Evolutionary conservation across 2,329 filamentous ascomycete genomes (phyloP).

Genomic region (Trichophyton schoenleinii): DNA sequence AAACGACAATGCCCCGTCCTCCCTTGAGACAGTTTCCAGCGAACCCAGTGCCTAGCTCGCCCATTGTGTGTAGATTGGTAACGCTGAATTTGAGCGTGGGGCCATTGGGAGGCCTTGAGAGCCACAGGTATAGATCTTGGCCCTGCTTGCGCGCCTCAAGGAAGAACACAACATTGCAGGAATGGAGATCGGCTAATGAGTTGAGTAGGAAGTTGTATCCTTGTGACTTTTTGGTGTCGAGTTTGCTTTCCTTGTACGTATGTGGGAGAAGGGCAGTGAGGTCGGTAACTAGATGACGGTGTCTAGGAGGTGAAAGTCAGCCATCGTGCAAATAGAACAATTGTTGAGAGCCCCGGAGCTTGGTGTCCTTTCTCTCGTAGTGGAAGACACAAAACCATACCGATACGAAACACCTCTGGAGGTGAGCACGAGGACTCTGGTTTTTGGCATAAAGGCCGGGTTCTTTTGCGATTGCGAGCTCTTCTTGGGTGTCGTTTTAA

Average conservation of each 20-base stretch:
- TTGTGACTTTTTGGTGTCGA: conserved; percentile 68
- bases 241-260: conserved; percentile 85
- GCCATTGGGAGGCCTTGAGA: conserved; percentile 79
- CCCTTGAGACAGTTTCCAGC: conserved; percentile 95
- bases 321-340: background rate
- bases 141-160: conserved; percentile 83
- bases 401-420: conserved; percentile 85
- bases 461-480: conserved; percentile 12
- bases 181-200: conserved; percentile 65
- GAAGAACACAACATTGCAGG: conserved; percentile 89
- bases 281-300: conserved; percentile 86
- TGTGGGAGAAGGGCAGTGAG: conserved; percentile 81
- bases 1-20: conserved; percentile 78
- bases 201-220: conserved; percentile 62
- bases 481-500: conserved; percentile 17
- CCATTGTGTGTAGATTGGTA: conserved; percentile 75
- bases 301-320: conserved; percentile 40
- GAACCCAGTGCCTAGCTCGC: conserved; percentile 70
- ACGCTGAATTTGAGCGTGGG: conserved; percentile 50
- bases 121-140: conserved; percentile 88
- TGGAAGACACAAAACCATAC: conserved; percentile 33
- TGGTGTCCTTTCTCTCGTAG: background rate
- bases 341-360: background rate
- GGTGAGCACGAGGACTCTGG: conserved; percentile 72
- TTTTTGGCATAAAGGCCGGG: conserved; percentile 28